Conservation (phyloP, 768 basidiomycete genomes). For the Russula brevipes region DNA sequence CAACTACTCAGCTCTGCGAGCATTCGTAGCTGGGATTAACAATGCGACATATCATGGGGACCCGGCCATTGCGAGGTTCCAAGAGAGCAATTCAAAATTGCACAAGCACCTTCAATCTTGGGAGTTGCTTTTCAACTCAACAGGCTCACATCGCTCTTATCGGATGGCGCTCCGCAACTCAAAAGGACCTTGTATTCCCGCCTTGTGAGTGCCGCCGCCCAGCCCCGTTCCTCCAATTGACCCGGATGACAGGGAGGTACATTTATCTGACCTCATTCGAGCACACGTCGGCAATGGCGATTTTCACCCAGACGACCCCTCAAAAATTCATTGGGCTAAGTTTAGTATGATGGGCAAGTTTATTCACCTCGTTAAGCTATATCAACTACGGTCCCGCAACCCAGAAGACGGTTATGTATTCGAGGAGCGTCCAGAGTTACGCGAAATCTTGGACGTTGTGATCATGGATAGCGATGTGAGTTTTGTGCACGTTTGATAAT, state of each 20-base stretch:
- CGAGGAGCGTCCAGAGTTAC: constrained; percentile 49
- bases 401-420: constrained; percentile 53
- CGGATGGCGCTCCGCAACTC: constrained; percentile 82
- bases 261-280: constrained; percentile 83
- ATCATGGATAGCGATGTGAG: constrained; percentile 70
- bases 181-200: constrained; percentile 83
- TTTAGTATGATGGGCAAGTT: constrained; percentile 90
- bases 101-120: constrained; percentile 77
- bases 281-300: constrained; percentile 84
- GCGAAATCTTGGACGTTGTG: constrained; percentile 50
- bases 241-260: constrained; percentile 62
- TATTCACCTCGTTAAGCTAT: constrained; percentile 68
- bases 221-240: constrained; percentile 20
- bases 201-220: constrained; percentile 44
- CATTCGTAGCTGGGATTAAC: constrained; percentile 91
- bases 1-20: constrained; percentile 90
- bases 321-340: constrained; percentile 91
- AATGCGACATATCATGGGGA: constrained; percentile 74
- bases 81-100: constrained; percentile 55
- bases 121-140: constrained; percentile 78
- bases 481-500: neutral
- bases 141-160: constrained; percentile 85
- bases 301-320: constrained; percentile 55
- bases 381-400: constrained; percentile 65
- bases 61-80: constrained; percentile 71